Conservation (phyloP, 495 filamentous ascomycete species). For the Aspergillus wentii region DNA sequence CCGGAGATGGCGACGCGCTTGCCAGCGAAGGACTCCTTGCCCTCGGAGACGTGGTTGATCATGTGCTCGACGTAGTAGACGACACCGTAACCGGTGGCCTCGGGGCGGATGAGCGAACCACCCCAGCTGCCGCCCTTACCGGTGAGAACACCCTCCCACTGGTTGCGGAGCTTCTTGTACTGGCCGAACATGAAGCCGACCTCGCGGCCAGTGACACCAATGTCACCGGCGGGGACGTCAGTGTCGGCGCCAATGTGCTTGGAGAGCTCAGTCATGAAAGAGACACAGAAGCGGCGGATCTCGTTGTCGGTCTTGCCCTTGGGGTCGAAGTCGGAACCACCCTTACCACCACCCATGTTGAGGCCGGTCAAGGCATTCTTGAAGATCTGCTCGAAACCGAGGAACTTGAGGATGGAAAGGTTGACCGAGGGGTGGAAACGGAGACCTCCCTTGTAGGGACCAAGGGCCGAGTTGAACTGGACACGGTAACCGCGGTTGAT, state of each 20-base stretch:
- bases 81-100: conserved; percentile 95
- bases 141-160: conserved; percentile 93
- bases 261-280: conserved; percentile 93
- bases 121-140: conserved; percentile 94
- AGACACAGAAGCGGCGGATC: conserved; percentile 94
- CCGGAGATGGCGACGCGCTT: conserved; percentile 96
- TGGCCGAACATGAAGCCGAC: conserved; percentile 94
- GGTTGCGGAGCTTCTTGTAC: conserved; percentile 83
- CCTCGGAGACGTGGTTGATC: conserved; percentile 76
- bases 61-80: conserved; percentile 98
- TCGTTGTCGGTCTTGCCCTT: conserved; percentile 97
- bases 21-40: conserved; percentile 80
- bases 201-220: conserved; percentile 85
- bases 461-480: conserved; percentile 97
- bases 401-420: conserved; percentile 95
- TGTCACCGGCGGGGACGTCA: conserved; percentile 92
- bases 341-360: conserved; percentile 97
- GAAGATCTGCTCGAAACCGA: conserved; percentile 99
- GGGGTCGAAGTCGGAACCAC: conserved; percentile 97
- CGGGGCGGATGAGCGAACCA: conserved; percentile 89
- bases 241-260: conserved; percentile 96
- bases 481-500: conserved; percentile 97
- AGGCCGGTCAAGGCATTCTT: conserved; percentile 99
- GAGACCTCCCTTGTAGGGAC: conserved; percentile 97
- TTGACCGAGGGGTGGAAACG: conserved; percentile 96